phyloP scores from a whole-genome alignment of 352 stramenopile genomes.

The Globisporangium abappressorium region DNA sequence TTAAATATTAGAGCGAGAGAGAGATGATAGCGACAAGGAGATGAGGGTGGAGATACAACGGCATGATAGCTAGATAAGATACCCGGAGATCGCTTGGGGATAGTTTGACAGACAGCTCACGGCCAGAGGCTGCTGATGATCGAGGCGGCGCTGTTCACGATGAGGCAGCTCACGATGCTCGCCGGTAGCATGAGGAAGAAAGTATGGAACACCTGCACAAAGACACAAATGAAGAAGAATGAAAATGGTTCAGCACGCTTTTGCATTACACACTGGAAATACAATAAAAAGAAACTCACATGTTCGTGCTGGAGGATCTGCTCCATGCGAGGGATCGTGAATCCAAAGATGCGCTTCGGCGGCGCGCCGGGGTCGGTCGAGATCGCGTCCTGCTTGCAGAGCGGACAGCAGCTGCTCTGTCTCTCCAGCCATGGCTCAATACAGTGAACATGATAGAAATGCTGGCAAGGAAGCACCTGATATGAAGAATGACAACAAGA shows the following conservation, averaged over 20 bases:
- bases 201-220: slow-evolving; percentile 59
- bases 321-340: slow-evolving; percentile 50
- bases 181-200: slow-evolving; percentile 81
- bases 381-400: slow-evolving; percentile 85
- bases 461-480: slow-evolving; percentile 75
- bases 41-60: neutral
- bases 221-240: slow-evolving; percentile 9
- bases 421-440: slow-evolving; percentile 86
- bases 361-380: slow-evolving; percentile 38
- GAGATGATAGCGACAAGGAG: neutral
- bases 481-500: neutral
- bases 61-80: slow-evolving; percentile 5
- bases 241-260: neutral
- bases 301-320: slow-evolving; percentile 78
- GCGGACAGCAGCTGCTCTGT: slow-evolving; percentile 70
- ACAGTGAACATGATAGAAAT: slow-evolving; percentile 84
- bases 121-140: slow-evolving; percentile 78
- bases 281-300: slow-evolving; percentile 22
- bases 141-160: slow-evolving; percentile 69
- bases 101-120: slow-evolving; percentile 21
- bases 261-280: slow-evolving; percentile 1
- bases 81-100: neutral
- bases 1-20: slow-evolving; percentile 15
- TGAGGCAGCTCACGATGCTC: slow-evolving; percentile 76
- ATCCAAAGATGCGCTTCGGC: slow-evolving; percentile 66